Conservation (phyloP, 495 filamentous ascomycete genomes). For the Hyaloscypha bicolor region DNA sequence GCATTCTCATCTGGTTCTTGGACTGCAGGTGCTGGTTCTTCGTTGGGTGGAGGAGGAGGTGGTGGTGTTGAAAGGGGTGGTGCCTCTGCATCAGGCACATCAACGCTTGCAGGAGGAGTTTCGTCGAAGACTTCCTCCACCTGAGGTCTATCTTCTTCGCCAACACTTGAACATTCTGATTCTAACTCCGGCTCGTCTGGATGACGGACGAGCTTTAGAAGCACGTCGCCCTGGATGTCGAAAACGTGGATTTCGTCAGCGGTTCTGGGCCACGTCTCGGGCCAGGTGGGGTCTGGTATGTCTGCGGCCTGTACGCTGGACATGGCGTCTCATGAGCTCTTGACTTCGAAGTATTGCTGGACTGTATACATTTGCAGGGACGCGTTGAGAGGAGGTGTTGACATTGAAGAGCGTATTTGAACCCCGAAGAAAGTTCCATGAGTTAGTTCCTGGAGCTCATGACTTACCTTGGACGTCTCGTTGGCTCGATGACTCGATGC, state of each 20-base stretch:
- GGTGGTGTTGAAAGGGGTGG: not conserved
- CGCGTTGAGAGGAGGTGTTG: too few relatives aligned
- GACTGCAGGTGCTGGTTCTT: not conserved
- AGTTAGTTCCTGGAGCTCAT: too few relatives aligned
- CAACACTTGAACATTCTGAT: not conserved
- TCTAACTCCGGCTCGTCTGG: not conserved
- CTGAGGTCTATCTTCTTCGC: not conserved
- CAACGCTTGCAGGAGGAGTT: not conserved
- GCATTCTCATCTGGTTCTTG: not conserved
- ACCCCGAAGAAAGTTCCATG: too few relatives aligned
- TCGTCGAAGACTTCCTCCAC: not conserved
- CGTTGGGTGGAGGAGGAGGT: not conserved
- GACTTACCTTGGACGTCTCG: not conserved
- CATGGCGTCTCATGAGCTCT: not conserved
- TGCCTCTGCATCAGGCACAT: not conserved
- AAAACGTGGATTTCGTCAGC: conserved; percentile 1
- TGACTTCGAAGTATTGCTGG: not conserved
- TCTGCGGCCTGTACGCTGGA: conserved; percentile 1
- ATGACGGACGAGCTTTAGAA: conserved; percentile 5
- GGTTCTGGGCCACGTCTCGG: not conserved
- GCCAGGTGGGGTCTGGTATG: conserved; percentile 1
- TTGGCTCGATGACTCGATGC: not conserved
- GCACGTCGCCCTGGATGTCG: conserved; percentile 12
- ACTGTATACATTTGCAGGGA: too few relatives aligned
- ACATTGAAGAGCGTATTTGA: too few relatives aligned